Percentiles rank a stretch among this genome's conserved stretches.
These are phyloP conservation scores for Mortierella sp. DNA, from an alignment of 371 early-diverging fungal species.

Conservation along the genomic window DNA sequence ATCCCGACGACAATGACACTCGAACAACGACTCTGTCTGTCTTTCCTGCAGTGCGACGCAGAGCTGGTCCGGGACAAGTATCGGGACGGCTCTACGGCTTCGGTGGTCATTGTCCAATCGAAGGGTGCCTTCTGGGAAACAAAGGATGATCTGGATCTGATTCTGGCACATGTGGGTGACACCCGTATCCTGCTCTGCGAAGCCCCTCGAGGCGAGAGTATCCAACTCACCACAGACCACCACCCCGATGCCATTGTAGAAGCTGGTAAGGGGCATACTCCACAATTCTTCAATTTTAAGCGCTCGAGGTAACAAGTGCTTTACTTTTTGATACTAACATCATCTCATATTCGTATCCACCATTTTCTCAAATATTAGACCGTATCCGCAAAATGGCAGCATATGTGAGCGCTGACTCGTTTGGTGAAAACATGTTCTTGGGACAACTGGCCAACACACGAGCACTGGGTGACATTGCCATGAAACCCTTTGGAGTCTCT, in stretches of 20 bases:
- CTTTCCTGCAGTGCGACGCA: slow-evolving; percentile 67
- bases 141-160: slow-evolving; percentile 63
- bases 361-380: slow-evolving; percentile 29
- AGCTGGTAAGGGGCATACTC: slow-evolving; percentile 25
- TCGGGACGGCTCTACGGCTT: slow-evolving; percentile 73
- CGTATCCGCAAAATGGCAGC: slow-evolving; percentile 73
- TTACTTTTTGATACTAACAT: background rate
- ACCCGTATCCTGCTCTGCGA: slow-evolving; percentile 73
- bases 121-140: slow-evolving; percentile 76
- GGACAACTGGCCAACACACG: slow-evolving; percentile 81
- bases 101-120: slow-evolving; percentile 70
- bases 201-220: slow-evolving; percentile 63
- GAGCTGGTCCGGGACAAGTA: slow-evolving; percentile 58
- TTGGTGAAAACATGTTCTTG: slow-evolving; percentile 81
- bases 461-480: slow-evolving; percentile 79
- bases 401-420: slow-evolving; percentile 79
- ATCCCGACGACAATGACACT: slow-evolving; percentile 59
- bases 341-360: background rate
- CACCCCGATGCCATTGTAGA: slow-evolving; percentile 74
- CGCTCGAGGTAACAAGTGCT: background rate
- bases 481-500: slow-evolving; percentile 81
- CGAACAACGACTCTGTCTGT: slow-evolving; percentile 70
- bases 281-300: background rate
- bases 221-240: slow-evolving; percentile 73
- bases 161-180: slow-evolving; percentile 76